Percentiles rank a stretch among this genome's conserved stretches.
Evolutionary conservation across 768 basidiomycete species (phyloP).

Genomic region (Coprinopsis sp.): DNA sequence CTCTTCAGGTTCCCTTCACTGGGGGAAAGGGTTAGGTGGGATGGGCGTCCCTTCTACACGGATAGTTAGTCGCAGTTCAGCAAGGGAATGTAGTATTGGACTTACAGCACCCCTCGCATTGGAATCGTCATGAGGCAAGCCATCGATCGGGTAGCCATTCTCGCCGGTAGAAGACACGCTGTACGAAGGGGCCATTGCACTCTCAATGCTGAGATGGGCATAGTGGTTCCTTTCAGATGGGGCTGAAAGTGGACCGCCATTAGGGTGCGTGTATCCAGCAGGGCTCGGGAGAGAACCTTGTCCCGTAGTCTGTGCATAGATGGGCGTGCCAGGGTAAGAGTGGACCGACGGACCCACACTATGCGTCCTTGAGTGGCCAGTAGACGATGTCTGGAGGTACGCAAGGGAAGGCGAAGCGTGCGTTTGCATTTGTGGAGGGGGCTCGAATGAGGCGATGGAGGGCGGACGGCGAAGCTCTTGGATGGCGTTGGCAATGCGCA

Average conservation of each 20-base stretch:
- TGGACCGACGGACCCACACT: slow-evolving; percentile 43
- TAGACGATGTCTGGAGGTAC: slow-evolving; percentile 16
- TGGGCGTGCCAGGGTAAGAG: slow-evolving; percentile 36
- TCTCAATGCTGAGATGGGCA: slow-evolving; percentile 8
- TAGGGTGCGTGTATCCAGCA: slow-evolving; percentile 15
- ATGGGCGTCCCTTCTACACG: slow-evolving; percentile 40
- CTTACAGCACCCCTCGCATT: slow-evolving; percentile 11
- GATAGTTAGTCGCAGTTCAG: not conserved
- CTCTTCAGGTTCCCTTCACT: slow-evolving; percentile 54
- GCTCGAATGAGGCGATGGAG: slow-evolving; percentile 51
- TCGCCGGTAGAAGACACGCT: slow-evolving; percentile 15
- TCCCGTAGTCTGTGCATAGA: slow-evolving; percentile 24
- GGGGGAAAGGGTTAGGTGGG: slow-evolving; percentile 52
- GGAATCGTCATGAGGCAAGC: slow-evolving; percentile 4
- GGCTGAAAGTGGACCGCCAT: slow-evolving; percentile 11
- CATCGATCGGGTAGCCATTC: slow-evolving; percentile 18
- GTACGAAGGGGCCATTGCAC: slow-evolving; percentile 8
- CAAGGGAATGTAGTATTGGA: slow-evolving; percentile 2
- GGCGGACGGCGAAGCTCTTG: slow-evolving; percentile 76
- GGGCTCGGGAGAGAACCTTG: slow-evolving; percentile 44
- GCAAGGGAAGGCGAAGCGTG: slow-evolving; percentile 29
- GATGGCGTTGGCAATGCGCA: slow-evolving; percentile 91
- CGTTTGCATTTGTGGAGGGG: slow-evolving; percentile 21
- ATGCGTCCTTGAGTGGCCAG: slow-evolving; percentile 36
- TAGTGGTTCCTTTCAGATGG: not conserved